Evolutionary conservation across 2,329 filamentous ascomycete species (phyloP), one percentile per base, ranked within the genome.

Genomic region (Pseudocercospora crystallina): DNA sequence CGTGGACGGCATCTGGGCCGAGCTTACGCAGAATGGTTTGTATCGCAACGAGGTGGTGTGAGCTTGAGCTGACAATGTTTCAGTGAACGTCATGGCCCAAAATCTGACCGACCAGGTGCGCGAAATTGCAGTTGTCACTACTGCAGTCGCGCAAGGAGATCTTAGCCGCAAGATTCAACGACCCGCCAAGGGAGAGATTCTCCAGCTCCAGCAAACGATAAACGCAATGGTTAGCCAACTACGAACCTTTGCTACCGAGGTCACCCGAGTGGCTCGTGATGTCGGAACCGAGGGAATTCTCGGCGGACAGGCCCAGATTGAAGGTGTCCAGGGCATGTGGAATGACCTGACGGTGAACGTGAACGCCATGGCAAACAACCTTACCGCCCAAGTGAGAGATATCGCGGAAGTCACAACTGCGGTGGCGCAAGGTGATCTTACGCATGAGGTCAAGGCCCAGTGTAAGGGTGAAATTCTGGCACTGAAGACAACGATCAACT

Each of bases 11-110:
- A 96, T 95, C 54, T 97, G 92, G 92, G 95, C 96, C 68, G 92
- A 97, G 75, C 77, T 97, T 63, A 97, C 92, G 13, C 70, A 76
- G 51, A 78, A 76, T 65, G 76, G 76, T 78, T 70, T 49, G 72
- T 67, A 50, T 1, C 15, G 43, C 20, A 32, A 41, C 56, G 14
- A 15, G 14, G 1, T 17, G 12, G 14, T 5, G 13, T 42, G 20
- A 39, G 34, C 13, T 5, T 31, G 32, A 38, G 42, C 64, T 68
- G 52, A 69, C 53, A 51, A 49, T 34, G 11, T 49, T 36, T 8
- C 59, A 78, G 92, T 99, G 73, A 99, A 99, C 73, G 88, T 91
- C 61, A 97, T 99, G 92, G 92, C 92, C 67, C 95, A 94, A 80
- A 99, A 97, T 70, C 76, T 99, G 63, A 97, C 92, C 2, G 95